Conservation (phyloP, 768 basidiomycete genomes). For the Tubosaeta sp. region DNA sequence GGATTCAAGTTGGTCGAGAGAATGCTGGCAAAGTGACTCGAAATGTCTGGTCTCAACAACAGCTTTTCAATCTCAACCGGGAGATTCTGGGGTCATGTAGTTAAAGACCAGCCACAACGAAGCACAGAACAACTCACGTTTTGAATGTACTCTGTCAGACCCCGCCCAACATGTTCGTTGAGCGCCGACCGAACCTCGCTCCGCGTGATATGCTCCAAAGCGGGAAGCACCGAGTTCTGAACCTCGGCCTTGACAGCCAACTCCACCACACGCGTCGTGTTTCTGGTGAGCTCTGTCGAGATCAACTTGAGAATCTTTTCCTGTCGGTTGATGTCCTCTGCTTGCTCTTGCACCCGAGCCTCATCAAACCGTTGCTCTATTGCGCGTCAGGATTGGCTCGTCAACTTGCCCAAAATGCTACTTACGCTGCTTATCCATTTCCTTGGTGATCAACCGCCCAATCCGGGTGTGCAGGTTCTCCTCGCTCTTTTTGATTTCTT, state of each 20-base stretch:
- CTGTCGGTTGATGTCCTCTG: slow-evolving; percentile 78
- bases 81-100: slow-evolving; percentile 46
- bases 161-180: slow-evolving; percentile 72
- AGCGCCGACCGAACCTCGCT: slow-evolving; percentile 75
- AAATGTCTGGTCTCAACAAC: slow-evolving; percentile 70
- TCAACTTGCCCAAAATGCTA: slow-evolving; percentile 13
- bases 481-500: slow-evolving; percentile 82
- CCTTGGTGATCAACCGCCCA: slow-evolving; percentile 75
- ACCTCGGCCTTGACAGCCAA: slow-evolving; percentile 84
- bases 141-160: slow-evolving; percentile 66
- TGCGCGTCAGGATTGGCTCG: slow-evolving; percentile 1
- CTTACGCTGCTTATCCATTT: slow-evolving; percentile 89
- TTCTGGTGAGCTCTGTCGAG: slow-evolving; percentile 80
- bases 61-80: slow-evolving; percentile 78
- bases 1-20: slow-evolving; percentile 71
- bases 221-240: slow-evolving; percentile 77
- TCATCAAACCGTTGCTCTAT: slow-evolving; percentile 84
- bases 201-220: slow-evolving; percentile 78
- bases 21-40: slow-evolving; percentile 70
- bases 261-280: slow-evolving; percentile 86
- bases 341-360: slow-evolving; percentile 69
- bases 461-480: slow-evolving; percentile 73
- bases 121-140: slow-evolving; percentile 42
- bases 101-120: slow-evolving; percentile 1
- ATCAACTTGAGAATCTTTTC: slow-evolving; percentile 88